Evolutionary conservation across 192 early-diverging fungal species (phyloP).

Genomic region (Umbelopsis ramanniana): DNA sequence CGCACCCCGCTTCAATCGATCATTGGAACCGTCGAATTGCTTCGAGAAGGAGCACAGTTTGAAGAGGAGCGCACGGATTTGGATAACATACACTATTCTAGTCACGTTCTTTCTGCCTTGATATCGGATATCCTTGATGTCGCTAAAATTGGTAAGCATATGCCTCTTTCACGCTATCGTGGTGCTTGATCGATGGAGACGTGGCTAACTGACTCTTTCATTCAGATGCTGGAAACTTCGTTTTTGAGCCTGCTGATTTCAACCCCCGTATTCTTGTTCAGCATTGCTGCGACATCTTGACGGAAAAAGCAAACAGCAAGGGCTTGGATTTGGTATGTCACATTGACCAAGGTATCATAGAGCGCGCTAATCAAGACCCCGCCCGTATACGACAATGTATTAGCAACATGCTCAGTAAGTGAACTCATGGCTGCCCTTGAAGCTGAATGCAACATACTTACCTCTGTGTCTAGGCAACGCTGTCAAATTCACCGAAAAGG

Average conservation of each 20-base stretch:
- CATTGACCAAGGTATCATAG: conserved; percentile 23
- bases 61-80: conserved; percentile 7
- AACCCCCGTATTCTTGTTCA: conserved; percentile 28
- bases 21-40: background rate
- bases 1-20: conserved; percentile 1
- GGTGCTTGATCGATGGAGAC: no score
- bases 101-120: background rate
- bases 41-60: background rate
- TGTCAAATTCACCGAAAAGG: conserved; percentile 11
- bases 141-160: conserved; percentile 2
- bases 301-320: conserved; percentile 13
- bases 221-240: conserved; percentile 6
- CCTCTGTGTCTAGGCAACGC: background rate
- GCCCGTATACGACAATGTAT: conserved; percentile 11
- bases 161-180: no score
- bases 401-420: conserved; percentile 10
- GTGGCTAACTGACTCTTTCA: no score
- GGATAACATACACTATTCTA: conserved; percentile 4
- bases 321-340: conserved; percentile 24
- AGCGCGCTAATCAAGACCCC: conserved; percentile 18
- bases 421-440: no score
- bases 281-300: conserved; percentile 13
- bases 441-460: no score
- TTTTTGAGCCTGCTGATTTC: background rate
- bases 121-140: conserved; percentile 3